Evolutionary conservation across 139 green algal genomes (phyloP).

Genomic region (Asterochloris erici): DNA sequence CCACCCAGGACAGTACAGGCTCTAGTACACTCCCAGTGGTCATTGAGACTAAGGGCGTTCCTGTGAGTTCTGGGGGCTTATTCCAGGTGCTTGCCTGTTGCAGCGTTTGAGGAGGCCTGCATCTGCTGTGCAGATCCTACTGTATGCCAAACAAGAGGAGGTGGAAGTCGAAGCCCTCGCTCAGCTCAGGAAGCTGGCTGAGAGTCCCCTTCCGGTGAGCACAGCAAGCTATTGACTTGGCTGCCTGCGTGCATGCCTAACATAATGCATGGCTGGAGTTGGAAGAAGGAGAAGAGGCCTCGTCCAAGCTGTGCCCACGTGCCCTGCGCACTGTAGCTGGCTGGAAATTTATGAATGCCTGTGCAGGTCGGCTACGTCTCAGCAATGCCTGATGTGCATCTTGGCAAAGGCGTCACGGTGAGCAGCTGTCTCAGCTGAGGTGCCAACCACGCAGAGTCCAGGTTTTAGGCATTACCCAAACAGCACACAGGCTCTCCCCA

Average conservation of each 20-base stretch:
- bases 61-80: background rate
- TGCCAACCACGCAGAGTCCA: no score
- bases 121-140: slow-evolving; percentile 12
- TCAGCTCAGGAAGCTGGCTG: slow-evolving; percentile 33
- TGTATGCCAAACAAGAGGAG: slow-evolving; percentile 26
- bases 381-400: slow-evolving; percentile 42
- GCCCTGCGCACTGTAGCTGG: background rate
- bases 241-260: background rate
- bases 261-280: background rate
- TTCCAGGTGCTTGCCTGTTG: background rate
- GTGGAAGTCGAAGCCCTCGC: slow-evolving; percentile 30
- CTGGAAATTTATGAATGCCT: background rate
- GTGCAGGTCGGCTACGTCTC: slow-evolving; percentile 30
- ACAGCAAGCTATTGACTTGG: background rate
- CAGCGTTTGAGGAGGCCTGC: background rate
- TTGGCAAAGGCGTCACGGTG: slow-evolving; percentile 39
- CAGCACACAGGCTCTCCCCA: background rate
- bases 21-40: slow-evolving; percentile 8
- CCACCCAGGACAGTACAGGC: no score
- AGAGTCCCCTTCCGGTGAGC: slow-evolving; percentile 26
- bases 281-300: background rate
- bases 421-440: background rate
- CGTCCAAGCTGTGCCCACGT: background rate
- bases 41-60: slow-evolving; percentile 19
- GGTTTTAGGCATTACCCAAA: no score